These are phyloP conservation scores for Crithidia acanthocephali DNA, from an alignment of 208 protist genomes.

Conservation along the genomic window DNA sequence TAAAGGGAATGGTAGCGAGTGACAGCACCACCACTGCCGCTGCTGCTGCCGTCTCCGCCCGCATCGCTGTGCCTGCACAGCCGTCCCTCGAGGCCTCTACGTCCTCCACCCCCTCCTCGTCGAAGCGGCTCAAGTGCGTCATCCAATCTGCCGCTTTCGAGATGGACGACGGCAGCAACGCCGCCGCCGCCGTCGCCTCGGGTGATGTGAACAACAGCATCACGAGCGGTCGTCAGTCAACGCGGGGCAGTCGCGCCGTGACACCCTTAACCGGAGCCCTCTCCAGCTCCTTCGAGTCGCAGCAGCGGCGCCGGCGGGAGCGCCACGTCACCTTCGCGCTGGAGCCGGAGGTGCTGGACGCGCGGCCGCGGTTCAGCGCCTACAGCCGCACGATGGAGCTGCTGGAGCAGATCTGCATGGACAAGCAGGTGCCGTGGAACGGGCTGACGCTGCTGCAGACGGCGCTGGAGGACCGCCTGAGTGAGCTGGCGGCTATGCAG, in stretches of 20 bases:
- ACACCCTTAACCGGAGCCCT: background rate
- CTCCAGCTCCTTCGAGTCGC: background rate
- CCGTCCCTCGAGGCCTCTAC: background rate
- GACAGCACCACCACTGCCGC: background rate
- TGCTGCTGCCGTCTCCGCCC: too few relatives aligned
- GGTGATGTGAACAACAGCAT: background rate
- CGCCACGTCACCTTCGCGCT: slow-evolving; percentile 36
- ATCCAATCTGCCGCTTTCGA: slow-evolving; percentile 25
- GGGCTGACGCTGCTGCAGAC: slow-evolving; percentile 23
- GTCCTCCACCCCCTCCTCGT: background rate
- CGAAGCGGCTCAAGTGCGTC: slow-evolving; percentile 33
- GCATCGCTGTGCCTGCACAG: background rate
- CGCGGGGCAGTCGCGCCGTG: background rate
- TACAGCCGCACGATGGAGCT: slow-evolving; percentile 29
- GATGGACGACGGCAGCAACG: background rate
- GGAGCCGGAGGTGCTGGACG: slow-evolving; percentile 34
- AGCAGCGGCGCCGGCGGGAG: slow-evolving; percentile 2
- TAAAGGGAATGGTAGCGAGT: background rate
- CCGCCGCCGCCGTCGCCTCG: too few relatives aligned
- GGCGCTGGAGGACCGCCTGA: slow-evolving; percentile 6
- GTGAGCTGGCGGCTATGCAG: slow-evolving; percentile 18
- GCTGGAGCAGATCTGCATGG: slow-evolving; percentile 36
- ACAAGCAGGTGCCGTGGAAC: slow-evolving; percentile 29
- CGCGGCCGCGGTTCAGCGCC: slow-evolving; percentile 24
- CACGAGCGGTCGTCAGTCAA: background rate